phyloP scores from a whole-genome alignment of 805 yeast genomes.

The Cyberlindnera suaveolens region DNA sequence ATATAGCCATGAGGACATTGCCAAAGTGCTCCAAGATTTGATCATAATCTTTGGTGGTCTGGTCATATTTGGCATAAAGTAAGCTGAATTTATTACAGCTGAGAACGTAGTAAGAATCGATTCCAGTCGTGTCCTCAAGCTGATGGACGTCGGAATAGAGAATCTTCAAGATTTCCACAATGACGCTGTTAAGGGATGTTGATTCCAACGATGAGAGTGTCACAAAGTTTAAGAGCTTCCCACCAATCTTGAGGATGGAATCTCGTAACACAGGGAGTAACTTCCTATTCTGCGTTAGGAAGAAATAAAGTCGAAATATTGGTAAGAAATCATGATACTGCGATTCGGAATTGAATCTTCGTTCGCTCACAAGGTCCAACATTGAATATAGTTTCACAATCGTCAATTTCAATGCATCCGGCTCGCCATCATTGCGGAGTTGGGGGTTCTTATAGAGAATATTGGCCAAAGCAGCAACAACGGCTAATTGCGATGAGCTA shows the following conservation, averaged over 20 bases:
- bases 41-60: conserved; percentile 17
- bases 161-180: conserved; percentile 24
- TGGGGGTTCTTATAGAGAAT: conserved; percentile 14
- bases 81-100: conserved; percentile 24
- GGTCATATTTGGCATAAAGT: conserved; percentile 12
- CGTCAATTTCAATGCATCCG: neutral
- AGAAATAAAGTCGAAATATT: conserved; percentile 21
- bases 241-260: conserved; percentile 17
- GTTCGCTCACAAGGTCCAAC: conserved; percentile 21
- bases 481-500: conserved; percentile 14
- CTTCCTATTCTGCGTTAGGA: conserved; percentile 14
- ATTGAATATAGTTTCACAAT: conserved; percentile 12
- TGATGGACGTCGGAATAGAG: conserved; percentile 22
- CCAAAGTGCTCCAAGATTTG: conserved; percentile 23
- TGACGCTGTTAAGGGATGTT: conserved; percentile 16
- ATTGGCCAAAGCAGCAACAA: conserved; percentile 18
- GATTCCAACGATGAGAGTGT: conserved; percentile 18
- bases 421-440: conserved; percentile 7
- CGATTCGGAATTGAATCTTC: conserved; percentile 19
- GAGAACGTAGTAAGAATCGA: conserved; percentile 23
- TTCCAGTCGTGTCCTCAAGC: conserved; percentile 17
- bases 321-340: conserved; percentile 22
- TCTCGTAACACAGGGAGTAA: conserved; percentile 8
- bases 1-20: conserved; percentile 21
- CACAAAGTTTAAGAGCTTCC: conserved; percentile 22